phyloP scores from a whole-genome alignment of 1,284 basidiomycete genomes.

The Fistulinella cinereoalba region DNA sequence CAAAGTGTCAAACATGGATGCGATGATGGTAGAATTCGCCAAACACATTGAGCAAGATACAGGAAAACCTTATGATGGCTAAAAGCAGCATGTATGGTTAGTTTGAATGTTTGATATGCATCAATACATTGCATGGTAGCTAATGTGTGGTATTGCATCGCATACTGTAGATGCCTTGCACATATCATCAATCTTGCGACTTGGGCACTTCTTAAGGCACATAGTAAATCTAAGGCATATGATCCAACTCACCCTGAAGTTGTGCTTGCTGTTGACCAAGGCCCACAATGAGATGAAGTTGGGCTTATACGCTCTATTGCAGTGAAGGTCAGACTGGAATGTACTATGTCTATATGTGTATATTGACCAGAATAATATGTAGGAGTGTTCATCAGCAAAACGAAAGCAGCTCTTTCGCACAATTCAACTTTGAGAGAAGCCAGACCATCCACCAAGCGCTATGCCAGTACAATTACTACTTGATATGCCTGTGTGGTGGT shows the following conservation, averaged over 20 bases:
- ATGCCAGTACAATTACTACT: neutral
- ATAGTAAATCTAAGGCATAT: conserved; percentile 1
- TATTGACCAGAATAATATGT: neutral
- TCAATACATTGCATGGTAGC: too few relatives aligned
- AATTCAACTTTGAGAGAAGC: neutral
- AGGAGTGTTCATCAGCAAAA: conserved; percentile 1
- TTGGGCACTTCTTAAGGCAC: neutral
- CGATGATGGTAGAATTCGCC: neutral
- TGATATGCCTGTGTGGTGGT: conserved; percentile 2
- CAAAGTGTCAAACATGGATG: neutral
- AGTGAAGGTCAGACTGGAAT: neutral
- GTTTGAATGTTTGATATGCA: too few relatives aligned
- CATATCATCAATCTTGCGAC: conserved; percentile 8
- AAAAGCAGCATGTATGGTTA: neutral
- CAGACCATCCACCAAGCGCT: neutral
- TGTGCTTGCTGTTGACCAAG: neutral
- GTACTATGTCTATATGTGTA: neutral
- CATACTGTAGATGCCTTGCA: conserved; percentile 3
- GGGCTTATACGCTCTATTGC: neutral
- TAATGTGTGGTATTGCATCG: too few relatives aligned
- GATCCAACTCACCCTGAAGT: neutral
- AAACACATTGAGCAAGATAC: neutral
- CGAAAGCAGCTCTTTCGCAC: neutral
- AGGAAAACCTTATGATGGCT: neutral
- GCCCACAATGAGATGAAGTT: neutral